phyloP scores from a whole-genome alignment of 2,329 filamentous ascomycete genomes.

The Cladosporium sp. region DNA sequence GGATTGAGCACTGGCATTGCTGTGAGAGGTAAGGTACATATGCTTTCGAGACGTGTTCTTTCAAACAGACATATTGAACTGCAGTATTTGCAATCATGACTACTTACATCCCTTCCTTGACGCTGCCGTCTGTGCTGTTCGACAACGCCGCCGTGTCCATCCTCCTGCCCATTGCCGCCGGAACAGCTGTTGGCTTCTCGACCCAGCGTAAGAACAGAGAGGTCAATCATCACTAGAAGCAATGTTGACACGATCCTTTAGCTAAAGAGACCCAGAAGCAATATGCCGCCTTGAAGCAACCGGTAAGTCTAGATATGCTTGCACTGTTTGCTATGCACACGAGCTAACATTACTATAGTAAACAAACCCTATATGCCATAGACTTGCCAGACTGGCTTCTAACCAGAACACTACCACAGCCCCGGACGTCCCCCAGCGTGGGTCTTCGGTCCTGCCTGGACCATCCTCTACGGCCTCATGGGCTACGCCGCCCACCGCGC shows the following conservation, averaged over 20 bases:
- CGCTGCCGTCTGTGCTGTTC: slow-evolving; percentile 68
- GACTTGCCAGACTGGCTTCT: background rate
- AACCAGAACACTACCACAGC: slow-evolving; percentile 36
- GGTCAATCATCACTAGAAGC: background rate
- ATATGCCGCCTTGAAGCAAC: slow-evolving; percentile 10
- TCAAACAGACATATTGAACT: background rate
- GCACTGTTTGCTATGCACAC: background rate
- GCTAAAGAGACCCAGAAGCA: slow-evolving; percentile 8
- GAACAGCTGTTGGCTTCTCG: slow-evolving; percentile 68
- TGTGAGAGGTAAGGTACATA: too few relatives aligned
- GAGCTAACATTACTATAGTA: slow-evolving; percentile 3
- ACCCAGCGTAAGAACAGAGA: slow-evolving; percentile 57
- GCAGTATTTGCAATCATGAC: slow-evolving; percentile 71
- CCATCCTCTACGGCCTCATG: slow-evolving; percentile 63
- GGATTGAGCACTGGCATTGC: too few relatives aligned
- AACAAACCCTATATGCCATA: background rate
- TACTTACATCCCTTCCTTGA: slow-evolving; percentile 72
- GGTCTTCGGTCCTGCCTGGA: slow-evolving; percentile 59
- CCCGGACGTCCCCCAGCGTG: slow-evolving; percentile 47
- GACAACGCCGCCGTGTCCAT: slow-evolving; percentile 68
- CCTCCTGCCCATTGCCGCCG: slow-evolving; percentile 69
- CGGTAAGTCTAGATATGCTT: slow-evolving; percentile 40
- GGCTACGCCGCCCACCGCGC: slow-evolving; percentile 84
- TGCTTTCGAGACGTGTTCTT: background rate
- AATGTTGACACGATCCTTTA: background rate